These are phyloP conservation scores for Dactylellina parvicollis DNA, from an alignment of 2,329 filamentous ascomycete species.

Conservation along the genomic window DNA sequence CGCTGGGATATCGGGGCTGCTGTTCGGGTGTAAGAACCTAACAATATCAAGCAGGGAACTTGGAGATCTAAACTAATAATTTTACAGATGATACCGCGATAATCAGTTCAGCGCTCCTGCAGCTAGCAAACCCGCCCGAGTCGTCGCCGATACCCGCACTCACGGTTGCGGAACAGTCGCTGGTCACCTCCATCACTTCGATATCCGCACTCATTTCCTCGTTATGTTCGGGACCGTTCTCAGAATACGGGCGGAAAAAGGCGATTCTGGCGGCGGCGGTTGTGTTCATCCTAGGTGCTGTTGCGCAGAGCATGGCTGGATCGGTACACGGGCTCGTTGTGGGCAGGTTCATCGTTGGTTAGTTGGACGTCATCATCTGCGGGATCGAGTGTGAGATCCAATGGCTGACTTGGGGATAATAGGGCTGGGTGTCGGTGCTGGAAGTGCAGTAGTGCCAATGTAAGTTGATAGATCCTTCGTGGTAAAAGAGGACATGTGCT, in stretches of 20 bases:
- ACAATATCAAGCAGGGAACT: neutral
- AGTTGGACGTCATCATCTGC: neutral
- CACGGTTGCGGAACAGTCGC: conserved; percentile 73
- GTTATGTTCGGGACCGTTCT: conserved; percentile 72
- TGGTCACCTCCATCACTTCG: conserved; percentile 76
- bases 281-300: conserved; percentile 75
- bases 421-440: conserved; percentile 77
- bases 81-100: conserved; percentile 72
- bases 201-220: conserved; percentile 73
- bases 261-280: conserved; percentile 73
- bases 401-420: conserved; percentile 1
- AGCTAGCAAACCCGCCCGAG: conserved; percentile 70
- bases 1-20: conserved; percentile 73
- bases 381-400: neutral
- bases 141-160: conserved; percentile 63
- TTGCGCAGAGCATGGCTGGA: conserved; percentile 70
- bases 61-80: conserved; percentile 2
- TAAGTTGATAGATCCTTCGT: conserved; percentile 59
- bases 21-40: conserved; percentile 71
- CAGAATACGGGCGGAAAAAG: conserved; percentile 70
- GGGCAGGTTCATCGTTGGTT: conserved; percentile 71
- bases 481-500: neutral
- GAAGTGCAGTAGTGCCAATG: conserved; percentile 83
- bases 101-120: conserved; percentile 74
- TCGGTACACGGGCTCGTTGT: conserved; percentile 73